A percentile compares a stretch with the other conserved stretches of the same genome.
phyloP scores from a whole-genome alignment of 768 basidiomycete genomes.

The Boletales sp. region DNA sequence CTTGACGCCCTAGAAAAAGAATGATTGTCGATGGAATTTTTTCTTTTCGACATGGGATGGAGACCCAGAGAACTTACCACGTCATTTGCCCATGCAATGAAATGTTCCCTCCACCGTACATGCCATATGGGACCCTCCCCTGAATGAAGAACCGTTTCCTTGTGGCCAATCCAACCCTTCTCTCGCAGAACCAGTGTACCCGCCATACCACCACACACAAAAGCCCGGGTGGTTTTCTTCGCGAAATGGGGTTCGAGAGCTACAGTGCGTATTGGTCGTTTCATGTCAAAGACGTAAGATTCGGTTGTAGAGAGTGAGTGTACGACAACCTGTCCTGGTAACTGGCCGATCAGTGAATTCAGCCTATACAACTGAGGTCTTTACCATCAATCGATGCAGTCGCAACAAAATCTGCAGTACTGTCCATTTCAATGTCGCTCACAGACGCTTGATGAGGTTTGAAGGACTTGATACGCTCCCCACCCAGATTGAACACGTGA shows the following conservation, averaged over 20 bases:
- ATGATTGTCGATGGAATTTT: not conserved
- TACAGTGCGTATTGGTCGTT: slow-evolving; percentile 86
- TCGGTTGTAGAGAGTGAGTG: slow-evolving; percentile 78
- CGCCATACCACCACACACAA: slow-evolving; percentile 90
- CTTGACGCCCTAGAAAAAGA: slow-evolving; percentile 73
- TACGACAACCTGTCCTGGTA: slow-evolving; percentile 84
- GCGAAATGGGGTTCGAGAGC: slow-evolving; percentile 90
- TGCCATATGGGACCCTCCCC: slow-evolving; percentile 97
- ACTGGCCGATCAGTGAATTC: slow-evolving; percentile 41
- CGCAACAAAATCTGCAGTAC: slow-evolving; percentile 83
- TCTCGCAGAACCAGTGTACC: slow-evolving; percentile 85
- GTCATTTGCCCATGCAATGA: slow-evolving; percentile 98
- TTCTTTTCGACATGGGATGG: not conserved
- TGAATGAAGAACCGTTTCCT: slow-evolving; percentile 75
- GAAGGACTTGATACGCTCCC: slow-evolving; percentile 82
- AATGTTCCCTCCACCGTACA: slow-evolving; percentile 75
- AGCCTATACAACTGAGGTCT: slow-evolving; percentile 34
- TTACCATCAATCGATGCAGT: slow-evolving; percentile 93
- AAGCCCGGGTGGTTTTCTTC: slow-evolving; percentile 68
- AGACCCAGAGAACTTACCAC: slow-evolving; percentile 46
- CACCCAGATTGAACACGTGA: slow-evolving; percentile 76
- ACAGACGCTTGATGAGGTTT: slow-evolving; percentile 88
- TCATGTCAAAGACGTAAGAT: slow-evolving; percentile 83
- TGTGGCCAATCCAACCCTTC: slow-evolving; percentile 96
- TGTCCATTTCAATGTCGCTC: slow-evolving; percentile 80